A percentile compares a stretch with the other conserved stretches of the same genome.
Evolutionary conservation across 2,329 filamentous ascomycete species (phyloP).

Genomic region (Sporothrix sp.): DNA sequence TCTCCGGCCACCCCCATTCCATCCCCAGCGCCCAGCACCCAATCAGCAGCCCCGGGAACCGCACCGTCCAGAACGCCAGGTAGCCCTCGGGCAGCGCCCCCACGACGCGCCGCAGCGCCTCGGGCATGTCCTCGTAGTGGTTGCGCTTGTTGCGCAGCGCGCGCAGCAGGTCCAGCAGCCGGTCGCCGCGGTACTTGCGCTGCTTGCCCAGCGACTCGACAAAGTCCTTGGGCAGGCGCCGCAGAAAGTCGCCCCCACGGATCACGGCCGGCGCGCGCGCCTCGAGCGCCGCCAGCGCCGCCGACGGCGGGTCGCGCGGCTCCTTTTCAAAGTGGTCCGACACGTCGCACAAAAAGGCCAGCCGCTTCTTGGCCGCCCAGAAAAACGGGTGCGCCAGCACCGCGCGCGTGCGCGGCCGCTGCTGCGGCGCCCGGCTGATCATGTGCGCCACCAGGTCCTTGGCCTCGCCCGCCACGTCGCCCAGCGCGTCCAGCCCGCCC

Average conservation of each 20-base stretch:
- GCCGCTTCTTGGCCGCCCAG: slow-evolving; percentile 80
- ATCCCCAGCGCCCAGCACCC: slow-evolving; percentile 67
- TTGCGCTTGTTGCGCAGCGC: slow-evolving; percentile 94
- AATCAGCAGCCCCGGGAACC: slow-evolving; percentile 71
- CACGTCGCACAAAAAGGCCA: slow-evolving; percentile 89
- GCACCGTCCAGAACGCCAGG: slow-evolving; percentile 68
- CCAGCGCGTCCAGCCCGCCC: slow-evolving; percentile 60
- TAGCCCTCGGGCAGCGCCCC: slow-evolving; percentile 72
- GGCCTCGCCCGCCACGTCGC: slow-evolving; percentile 77
- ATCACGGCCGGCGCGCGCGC: slow-evolving; percentile 42
- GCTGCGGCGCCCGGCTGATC: slow-evolving; percentile 47
- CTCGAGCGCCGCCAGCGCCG: slow-evolving; percentile 52
- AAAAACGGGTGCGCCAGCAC: slow-evolving; percentile 95
- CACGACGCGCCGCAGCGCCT: slow-evolving; percentile 58
- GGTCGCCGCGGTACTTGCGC: slow-evolving; percentile 80
- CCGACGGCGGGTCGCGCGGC: slow-evolving; percentile 68
- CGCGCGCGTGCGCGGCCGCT: slow-evolving; percentile 60
- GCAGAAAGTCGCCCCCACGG: slow-evolving; percentile 63
- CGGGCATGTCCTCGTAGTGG: slow-evolving; percentile 93
- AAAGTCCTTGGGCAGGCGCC: slow-evolving; percentile 66
- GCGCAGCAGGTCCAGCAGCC: slow-evolving; percentile 75
- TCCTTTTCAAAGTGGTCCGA: slow-evolving; percentile 96
- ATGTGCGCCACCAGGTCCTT: slow-evolving; percentile 79
- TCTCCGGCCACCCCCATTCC: slow-evolving; percentile 51
- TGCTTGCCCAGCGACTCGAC: slow-evolving; percentile 87